Evolutionary conservation across 768 basidiomycete species (phyloP).

Genomic region (Megacollybia marginata): DNA sequence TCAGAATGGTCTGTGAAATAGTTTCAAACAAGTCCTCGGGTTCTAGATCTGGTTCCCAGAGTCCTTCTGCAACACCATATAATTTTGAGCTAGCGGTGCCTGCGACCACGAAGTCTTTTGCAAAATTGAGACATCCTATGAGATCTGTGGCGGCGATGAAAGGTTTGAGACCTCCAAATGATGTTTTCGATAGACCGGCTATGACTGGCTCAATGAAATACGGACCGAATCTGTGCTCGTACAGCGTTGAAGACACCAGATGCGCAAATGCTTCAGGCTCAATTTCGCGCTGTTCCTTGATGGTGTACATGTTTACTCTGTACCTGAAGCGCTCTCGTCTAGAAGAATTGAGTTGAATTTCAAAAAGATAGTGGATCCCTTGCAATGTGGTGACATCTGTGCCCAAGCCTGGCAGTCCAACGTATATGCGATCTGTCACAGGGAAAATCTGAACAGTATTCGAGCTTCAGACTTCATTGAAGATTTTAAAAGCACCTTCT

Average conservation of each 20-base stretch:
- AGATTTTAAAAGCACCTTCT: conserved; percentile 58
- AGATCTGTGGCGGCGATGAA: conserved; percentile 95
- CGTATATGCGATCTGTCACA: conserved; percentile 84
- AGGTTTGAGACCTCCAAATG: conserved; percentile 69
- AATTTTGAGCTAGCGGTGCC: conserved; percentile 90
- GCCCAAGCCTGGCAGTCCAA: conserved; percentile 88
- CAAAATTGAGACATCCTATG: conserved; percentile 89
- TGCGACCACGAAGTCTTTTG: conserved; percentile 94
- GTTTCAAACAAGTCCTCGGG: conserved; percentile 98
- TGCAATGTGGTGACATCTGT: conserved; percentile 92
- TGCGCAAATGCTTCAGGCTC: conserved; percentile 95
- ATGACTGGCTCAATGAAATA: conserved; percentile 97
- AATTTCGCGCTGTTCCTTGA: conserved; percentile 98
- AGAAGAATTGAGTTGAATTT: conserved; percentile 1
- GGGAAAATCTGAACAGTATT: conserved; percentile 71
- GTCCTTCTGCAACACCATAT: conserved; percentile 94
- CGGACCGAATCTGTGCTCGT: conserved; percentile 92
- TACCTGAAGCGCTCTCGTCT: conserved; percentile 90
- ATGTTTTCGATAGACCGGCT: conserved; percentile 76
- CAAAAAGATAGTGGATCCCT: conserved; percentile 15
- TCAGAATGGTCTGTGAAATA: conserved; percentile 91
- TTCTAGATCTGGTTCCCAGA: conserved; percentile 97
- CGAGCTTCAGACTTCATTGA: neutral
- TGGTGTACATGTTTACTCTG: conserved; percentile 97
- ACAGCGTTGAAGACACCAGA: conserved; percentile 90